Evolutionary conservation across 2,329 filamentous ascomycete genomes (phyloP), one percentile per base, ranked within the genome.

Genomic region (Claviceps digitariae): DNA sequence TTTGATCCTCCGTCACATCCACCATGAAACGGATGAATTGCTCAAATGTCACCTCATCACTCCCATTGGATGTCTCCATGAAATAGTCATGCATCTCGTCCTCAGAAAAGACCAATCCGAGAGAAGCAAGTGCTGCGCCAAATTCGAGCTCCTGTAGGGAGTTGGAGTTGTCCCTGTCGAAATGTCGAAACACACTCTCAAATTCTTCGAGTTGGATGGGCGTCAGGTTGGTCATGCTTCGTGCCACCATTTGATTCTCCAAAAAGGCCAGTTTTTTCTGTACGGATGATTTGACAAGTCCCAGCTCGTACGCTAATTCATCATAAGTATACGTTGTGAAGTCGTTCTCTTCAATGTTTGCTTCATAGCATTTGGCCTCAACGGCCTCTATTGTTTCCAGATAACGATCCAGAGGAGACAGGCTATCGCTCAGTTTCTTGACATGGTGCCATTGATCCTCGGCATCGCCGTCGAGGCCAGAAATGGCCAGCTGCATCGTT

Each of bases 21-120:
- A 98, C 93, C 93, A 98, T 98, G 76, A 98, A 98, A 41, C 88
- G 84, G 67, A 98, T 98, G 66, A 98, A 98, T 69, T 97, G 91
- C 72, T 98, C 93, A 65, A 98, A 98, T 4, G 87, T 93, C 51
- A 98, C 93, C 59, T 86, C 81, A 67, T 84, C 86, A 59, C 75
- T 79, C 38, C 82, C 89, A 40, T 80, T 82, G 57, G 87, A 90
- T n/a, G 90, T 94, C 52, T 91, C 86, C 50, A 86, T 65, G 70
- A 96, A 98, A 61, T 91, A 91, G 52, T 91, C 84, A 67, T 97
- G 91, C 93, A 97, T 98, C 73, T 98, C 93, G 27, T 91, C 85
- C 66, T 97, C 93, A 60, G 94, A 93, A 64, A 97, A 98, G 5
- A 97, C 93, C 6, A 98, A 77, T 1, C 93, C 93, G 41, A 98